Base-by-base conservation (phyloP, 2,329 filamentous ascomycete species). In the Fusarium nelsonii region DNA sequence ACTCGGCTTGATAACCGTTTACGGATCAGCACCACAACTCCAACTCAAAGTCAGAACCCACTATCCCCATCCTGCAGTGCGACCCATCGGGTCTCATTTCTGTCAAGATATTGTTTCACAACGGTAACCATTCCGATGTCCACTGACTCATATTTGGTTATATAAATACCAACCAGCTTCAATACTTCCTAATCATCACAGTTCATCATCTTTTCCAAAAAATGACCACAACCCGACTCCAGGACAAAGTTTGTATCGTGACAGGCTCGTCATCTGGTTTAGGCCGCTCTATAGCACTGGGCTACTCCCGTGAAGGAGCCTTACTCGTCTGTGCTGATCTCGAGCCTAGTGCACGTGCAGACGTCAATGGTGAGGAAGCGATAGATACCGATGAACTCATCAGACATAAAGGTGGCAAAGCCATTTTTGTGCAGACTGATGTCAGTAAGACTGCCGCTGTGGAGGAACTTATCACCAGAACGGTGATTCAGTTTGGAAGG, bases 191-290 rank as follows among this genome's bases (percentile, higher is more conserved):
- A 10, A 48, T 8, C 20, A 33, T 7, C 9, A 33, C 3, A 4
- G 0, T 36, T 2, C 3, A 15, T 4, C 11, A 16, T 5, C 6
- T 18, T 4, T 1, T 14, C 26, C 4, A 11, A n/a, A n/a, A 2
- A n/a, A 10, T 6, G 3, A 48, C 2, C 26, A 63, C 56, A 28
- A 28, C 51, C 3, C 68, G 72, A 11, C 48, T 74, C 3, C 26
- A 56, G 10, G 58, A 37, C 23, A 74, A 73, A 23, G 60, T 84
- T 78, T 65, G 78, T 76, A 79, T 85, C 26, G 76, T 85, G 8
- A 84, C 83, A 0, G 83, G 83, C 12, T 75, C 81, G 3, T 84
- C 82, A 1, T 83, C 82, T 0, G 83, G 83, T 3, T 71, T 85
- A 0, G 82, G 84, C 1, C 77, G 83, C 6, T 80, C 82, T 2